Evolutionary conservation across 129 eudicot species (phyloP).

Genomic region (Lactuca sativa): DNA sequence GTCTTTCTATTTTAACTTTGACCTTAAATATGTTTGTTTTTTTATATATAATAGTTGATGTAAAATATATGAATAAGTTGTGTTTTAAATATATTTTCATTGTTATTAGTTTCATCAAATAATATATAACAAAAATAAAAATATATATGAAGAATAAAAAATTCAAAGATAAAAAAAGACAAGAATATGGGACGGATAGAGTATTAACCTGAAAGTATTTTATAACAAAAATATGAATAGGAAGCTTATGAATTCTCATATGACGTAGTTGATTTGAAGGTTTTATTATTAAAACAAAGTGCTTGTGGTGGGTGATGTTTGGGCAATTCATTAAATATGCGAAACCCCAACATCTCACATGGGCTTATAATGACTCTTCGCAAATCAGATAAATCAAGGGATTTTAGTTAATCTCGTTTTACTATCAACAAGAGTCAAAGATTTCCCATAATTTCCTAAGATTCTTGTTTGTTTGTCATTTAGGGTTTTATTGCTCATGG

Average conservation of each 20-base stretch:
- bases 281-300: conserved; percentile 9
- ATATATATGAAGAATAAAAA: no score
- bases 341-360: conserved; percentile 36
- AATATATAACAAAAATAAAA: no score
- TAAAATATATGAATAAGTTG: no score
- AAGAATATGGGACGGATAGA: no score
- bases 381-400: conserved; percentile 17
- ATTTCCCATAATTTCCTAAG: conserved; percentile 22
- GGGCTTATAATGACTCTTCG: conserved; percentile 17
- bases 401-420: conserved; percentile 23
- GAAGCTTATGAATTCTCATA: background rate
- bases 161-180: no score
- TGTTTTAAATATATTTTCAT: no score
- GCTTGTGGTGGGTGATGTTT: conserved; percentile 25
- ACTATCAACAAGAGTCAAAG: conserved; percentile 31
- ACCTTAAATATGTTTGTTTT: no score
- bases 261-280: conserved; percentile 7
- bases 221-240: background rate
- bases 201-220: no score
- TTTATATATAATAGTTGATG: no score
- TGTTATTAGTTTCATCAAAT: no score
- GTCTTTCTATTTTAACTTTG: no score
- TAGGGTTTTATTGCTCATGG: conserved; percentile 19
- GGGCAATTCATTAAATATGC: conserved; percentile 15
- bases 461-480: conserved; percentile 35